These are phyloP conservation scores for Boletales sp. DNA, from an alignment of 768 basidiomycete genomes.

Conservation along the genomic window DNA sequence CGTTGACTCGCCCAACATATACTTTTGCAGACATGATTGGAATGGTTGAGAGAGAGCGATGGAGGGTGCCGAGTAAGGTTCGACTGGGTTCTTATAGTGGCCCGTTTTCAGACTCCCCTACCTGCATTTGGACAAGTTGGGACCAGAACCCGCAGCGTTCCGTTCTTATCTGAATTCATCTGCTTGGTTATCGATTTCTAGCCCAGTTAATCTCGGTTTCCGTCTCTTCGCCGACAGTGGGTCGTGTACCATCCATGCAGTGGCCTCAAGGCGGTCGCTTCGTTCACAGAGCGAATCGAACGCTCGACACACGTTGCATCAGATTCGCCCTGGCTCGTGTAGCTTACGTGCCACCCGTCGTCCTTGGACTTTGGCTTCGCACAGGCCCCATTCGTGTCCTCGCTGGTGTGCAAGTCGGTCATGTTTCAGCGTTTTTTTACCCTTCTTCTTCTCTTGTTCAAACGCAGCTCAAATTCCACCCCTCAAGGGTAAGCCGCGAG, in stretches of 20 bases:
- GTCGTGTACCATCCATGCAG: too few species aligned
- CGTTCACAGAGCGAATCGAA: too few species aligned
- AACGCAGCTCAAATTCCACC: background rate
- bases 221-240: too few species aligned
- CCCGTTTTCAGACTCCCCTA: slow-evolving; percentile 32
- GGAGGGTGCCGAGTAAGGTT: slow-evolving; percentile 13
- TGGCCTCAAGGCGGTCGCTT: too few species aligned
- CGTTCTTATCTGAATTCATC: slow-evolving; percentile 8
- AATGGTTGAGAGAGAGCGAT: slow-evolving; percentile 14
- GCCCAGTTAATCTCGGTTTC: too few species aligned
- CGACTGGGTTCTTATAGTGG: slow-evolving; percentile 25
- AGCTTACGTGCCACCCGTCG: too few species aligned
- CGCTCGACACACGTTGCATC: too few species aligned
- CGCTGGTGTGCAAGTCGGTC: background rate
- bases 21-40: slow-evolving; percentile 29
- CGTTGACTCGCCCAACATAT: slow-evolving; percentile 30
- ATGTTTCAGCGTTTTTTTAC: background rate
- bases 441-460: background rate
- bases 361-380: too few species aligned
- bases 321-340: too few species aligned
- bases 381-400: too few species aligned
- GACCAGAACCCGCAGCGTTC: background rate
- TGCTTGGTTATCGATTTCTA: background rate
- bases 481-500: slow-evolving; percentile 7
- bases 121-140: slow-evolving; percentile 23